Evolutionary conservation across 2,329 filamentous ascomycete genomes (phyloP), one percentile per base, ranked within the genome.

Genomic region (Pseudogymnoascus destructans): DNA sequence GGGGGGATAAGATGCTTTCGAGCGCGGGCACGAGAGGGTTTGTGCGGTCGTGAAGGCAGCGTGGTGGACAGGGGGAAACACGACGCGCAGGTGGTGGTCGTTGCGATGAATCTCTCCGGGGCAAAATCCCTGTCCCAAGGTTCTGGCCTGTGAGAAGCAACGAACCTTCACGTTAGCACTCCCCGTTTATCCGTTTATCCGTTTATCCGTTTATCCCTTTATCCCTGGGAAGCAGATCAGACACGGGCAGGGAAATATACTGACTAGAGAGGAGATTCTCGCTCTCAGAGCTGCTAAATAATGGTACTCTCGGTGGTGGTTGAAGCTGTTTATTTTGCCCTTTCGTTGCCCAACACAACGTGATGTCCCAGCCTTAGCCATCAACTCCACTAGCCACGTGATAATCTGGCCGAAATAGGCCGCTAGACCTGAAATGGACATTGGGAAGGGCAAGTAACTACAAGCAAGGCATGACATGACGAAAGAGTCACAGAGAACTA

Each of bases 41-140:
- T 55, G 19, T 15, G 57, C 40, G 42, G 30, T 58, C 30, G 57
- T 59, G 25, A 36, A 55, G 33, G 33, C 36, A 21, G 23, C 58
- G 57, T 54, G 46, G 27, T 55, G 54, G 59, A 57, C 61, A 58
- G 57, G 27, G 25, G 36, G 55, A 23, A 21, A 52, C 46, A 30
- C 46, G 46, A 52, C 46, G 46, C 30, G 21, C 19, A 23, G 54
- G 30, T 54, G 19, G 10, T 27, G 49, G 30, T 33, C 30, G 30
- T 56, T 56, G 54, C 54, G 54, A n/a, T n/a, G n/a, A 56, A 56
- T 56, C 54, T 56, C 54, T 56, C 33, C 54, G 30, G 30, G 30
- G 54, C 54, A 56, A 56, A 56, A 56, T 56, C 54, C 54, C 33
- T 56, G 54, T 56, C 54, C 54, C 54, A 56, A 38, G 54, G 33